Evolutionary conservation across 306 rosid species (phyloP).

Genomic region (Rosa lucieae): DNA sequence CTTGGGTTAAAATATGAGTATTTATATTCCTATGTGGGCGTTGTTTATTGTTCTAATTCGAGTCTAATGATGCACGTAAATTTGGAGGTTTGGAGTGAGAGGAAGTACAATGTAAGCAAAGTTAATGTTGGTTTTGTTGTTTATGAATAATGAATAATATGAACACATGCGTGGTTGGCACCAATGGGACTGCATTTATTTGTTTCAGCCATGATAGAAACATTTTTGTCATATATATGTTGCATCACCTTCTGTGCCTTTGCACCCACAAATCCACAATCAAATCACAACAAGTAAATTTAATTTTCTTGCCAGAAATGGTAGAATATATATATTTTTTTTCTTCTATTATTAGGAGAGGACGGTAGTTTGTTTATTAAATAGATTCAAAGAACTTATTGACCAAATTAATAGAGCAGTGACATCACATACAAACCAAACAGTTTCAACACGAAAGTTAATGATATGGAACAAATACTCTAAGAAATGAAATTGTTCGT

Average conservation of each 20-base stretch:
- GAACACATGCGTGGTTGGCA: constrained; percentile 14
- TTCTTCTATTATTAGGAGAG: too few species aligned
- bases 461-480: too few species aligned
- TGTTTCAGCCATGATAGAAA: background rate
- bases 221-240: constrained; percentile 14
- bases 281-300: background rate
- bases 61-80: background rate
- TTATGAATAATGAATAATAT: background rate
- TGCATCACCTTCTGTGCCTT: background rate
- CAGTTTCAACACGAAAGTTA: too few species aligned
- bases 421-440: too few species aligned
- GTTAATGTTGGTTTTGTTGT: background rate
- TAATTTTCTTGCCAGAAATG: background rate
- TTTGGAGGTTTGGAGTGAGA: background rate
- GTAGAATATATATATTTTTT: background rate
- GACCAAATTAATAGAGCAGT: too few species aligned
- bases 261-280: background rate
- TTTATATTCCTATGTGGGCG: background rate
- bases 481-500: too few species aligned
- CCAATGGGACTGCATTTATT: background rate
- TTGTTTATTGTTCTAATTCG: background rate
- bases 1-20: background rate
- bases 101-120: background rate
- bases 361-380: too few species aligned
- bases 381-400: too few species aligned